Conservation (phyloP, 1,284 basidiomycete genomes). For the Naganishia cerealis region DNA sequence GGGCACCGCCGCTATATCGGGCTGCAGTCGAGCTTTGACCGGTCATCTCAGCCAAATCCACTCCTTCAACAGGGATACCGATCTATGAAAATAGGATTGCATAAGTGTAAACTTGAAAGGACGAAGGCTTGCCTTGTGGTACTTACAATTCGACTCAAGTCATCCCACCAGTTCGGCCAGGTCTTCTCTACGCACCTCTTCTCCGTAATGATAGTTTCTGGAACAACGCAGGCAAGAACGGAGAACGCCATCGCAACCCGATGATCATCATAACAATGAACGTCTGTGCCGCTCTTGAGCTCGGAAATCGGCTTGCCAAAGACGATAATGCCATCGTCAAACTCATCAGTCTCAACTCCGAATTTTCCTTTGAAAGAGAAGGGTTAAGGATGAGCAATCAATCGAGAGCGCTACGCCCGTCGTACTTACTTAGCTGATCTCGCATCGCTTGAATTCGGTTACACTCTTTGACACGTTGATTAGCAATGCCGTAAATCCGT, state of each 20-base stretch:
- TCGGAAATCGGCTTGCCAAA: constrained; percentile 69
- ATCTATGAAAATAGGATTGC: constrained; percentile 61
- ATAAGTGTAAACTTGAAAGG: background rate
- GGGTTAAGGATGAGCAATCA: constrained; percentile 30
- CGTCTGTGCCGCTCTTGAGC: constrained; percentile 68
- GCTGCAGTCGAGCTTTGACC: constrained; percentile 55
- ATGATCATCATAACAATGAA: constrained; percentile 98
- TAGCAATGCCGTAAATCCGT: constrained; percentile 91
- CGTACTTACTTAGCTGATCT: constrained; percentile 75
- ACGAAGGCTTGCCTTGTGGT: background rate
- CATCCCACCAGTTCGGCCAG: constrained; percentile 99
- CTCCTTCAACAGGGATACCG: constrained; percentile 81
- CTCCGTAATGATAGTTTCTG: constrained; percentile 82
- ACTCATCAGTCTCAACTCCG: constrained; percentile 85
- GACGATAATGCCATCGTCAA: constrained; percentile 89
- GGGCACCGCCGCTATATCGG: constrained; percentile 19
- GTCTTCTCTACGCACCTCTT: constrained; percentile 99
- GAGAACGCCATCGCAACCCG: constrained; percentile 98
- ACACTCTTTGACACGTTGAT: constrained; percentile 97
- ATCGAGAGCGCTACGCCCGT: background rate
- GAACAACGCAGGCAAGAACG: constrained; percentile 74
- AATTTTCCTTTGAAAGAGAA: constrained; percentile 71
- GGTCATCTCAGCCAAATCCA: constrained; percentile 62
- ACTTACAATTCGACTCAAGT: constrained; percentile 82
- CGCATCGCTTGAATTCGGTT: constrained; percentile 96